Conservation (phyloP, 345 rosid genomes). For the Eucalyptus erythrocorys region DNA sequence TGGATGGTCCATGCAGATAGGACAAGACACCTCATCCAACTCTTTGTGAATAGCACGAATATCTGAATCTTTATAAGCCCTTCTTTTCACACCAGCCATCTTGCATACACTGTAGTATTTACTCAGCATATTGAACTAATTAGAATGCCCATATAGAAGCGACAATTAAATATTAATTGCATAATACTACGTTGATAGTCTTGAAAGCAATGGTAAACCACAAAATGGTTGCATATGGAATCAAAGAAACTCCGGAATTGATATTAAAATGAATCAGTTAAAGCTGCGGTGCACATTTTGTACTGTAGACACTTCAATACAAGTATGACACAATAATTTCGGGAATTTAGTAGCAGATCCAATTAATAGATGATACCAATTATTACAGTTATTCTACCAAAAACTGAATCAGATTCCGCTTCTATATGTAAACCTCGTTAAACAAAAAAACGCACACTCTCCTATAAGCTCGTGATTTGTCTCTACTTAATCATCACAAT, state of each 20-base stretch:
- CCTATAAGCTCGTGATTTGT: not conserved
- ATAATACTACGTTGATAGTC: not conserved
- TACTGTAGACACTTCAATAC: not conserved
- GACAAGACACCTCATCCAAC: slow-evolving; percentile 84
- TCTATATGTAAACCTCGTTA: not conserved
- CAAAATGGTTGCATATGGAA: not conserved
- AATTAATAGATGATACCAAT: not conserved
- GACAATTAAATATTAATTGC: not conserved
- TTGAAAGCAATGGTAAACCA: not conserved
- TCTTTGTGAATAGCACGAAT: slow-evolving; percentile 57
- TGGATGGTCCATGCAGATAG: slow-evolving; percentile 98
- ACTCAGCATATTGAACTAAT: slow-evolving; percentile 55
- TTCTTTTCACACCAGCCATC: slow-evolving; percentile 97
- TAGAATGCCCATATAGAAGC: slow-evolving; percentile 15
- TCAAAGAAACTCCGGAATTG: not conserved
- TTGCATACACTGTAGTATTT: slow-evolving; percentile 65
- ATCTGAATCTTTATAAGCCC: slow-evolving; percentile 63
- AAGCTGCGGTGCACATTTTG: not conserved
- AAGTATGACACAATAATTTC: not conserved
- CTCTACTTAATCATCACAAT: not conserved
- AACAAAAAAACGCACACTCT: not conserved
- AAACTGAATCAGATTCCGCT: not conserved
- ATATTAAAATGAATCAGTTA: not conserved
- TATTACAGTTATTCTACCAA: not conserved
- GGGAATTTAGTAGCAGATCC: not conserved